These are phyloP conservation scores for Tricholoma sp. DNA, from an alignment of 768 basidiomycete species.

Conservation along the genomic window DNA sequence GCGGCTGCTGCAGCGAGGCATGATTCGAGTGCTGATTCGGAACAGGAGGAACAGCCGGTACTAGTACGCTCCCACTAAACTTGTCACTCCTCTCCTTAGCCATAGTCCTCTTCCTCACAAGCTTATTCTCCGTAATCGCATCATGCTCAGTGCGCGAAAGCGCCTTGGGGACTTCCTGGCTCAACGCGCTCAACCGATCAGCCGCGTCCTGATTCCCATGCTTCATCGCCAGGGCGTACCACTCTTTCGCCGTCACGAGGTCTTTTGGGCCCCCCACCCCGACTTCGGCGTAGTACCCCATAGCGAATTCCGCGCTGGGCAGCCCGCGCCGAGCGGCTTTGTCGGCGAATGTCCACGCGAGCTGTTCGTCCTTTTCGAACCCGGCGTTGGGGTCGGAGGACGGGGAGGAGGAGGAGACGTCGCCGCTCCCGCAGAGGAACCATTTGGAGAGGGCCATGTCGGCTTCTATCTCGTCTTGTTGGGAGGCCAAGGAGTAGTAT, in stretches of 20 bases:
- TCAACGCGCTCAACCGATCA: constrained; percentile 67
- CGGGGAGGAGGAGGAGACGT: background rate
- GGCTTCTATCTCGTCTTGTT: constrained; percentile 86
- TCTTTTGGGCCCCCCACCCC: constrained; percentile 76
- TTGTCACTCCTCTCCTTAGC: constrained; percentile 54
- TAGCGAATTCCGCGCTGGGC: constrained; percentile 85
- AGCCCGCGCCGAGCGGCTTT: constrained; percentile 76
- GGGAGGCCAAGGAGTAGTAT: constrained; percentile 79
- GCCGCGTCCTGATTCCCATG: constrained; percentile 80
- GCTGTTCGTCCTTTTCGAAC: constrained; percentile 82
- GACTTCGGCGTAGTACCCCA: constrained; percentile 94
- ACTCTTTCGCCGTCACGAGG: constrained; percentile 58
- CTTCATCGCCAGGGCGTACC: constrained; percentile 74
- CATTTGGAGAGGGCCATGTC: constrained; percentile 97
- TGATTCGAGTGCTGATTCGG: no score
- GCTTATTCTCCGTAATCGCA: constrained; percentile 65
- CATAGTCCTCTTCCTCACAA: constrained; percentile 77
- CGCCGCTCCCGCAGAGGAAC: constrained; percentile 83
- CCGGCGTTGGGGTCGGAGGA: constrained; percentile 25
- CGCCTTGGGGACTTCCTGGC: constrained; percentile 51
- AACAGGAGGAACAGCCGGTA: no score
- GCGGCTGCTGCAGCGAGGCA: no score
- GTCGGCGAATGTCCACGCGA: constrained; percentile 87
- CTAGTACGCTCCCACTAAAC: constrained; percentile 5
- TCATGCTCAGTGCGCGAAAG: constrained; percentile 82